Percentiles rank a stretch among this genome's conserved stretches.
Evolutionary conservation across 345 rosid genomes (phyloP).

Genomic region (Gossypium rotundifolium): DNA sequence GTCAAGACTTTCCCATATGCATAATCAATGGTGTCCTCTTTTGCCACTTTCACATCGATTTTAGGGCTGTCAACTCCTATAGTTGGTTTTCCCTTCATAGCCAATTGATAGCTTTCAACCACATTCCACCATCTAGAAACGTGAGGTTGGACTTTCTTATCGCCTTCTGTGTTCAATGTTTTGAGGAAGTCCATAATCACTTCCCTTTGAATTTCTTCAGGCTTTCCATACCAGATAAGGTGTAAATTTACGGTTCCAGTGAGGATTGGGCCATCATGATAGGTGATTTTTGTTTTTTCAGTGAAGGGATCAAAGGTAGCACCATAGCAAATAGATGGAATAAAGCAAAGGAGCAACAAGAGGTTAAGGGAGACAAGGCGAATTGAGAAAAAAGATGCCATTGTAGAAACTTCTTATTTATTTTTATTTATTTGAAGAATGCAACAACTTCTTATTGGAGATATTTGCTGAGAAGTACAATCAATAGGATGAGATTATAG

Average conservation of each 20-base stretch:
- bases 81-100: too few species aligned
- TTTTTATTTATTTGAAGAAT: too few species aligned
- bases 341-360: neutral
- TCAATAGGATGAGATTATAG: too few species aligned
- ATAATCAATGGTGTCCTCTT: conserved; percentile 25
- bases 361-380: neutral
- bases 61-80: neutral
- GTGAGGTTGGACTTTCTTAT: conserved; percentile 22
- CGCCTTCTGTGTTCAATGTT: conserved; percentile 22
- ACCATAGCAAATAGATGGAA: neutral
- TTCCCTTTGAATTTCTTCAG: conserved; percentile 16
- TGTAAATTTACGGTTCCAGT: conserved; percentile 27
- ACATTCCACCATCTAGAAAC: conserved; percentile 36
- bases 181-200: conserved; percentile 28
- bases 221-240: conserved; percentile 35
- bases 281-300: neutral
- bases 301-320: neutral
- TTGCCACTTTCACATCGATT: conserved; percentile 29
- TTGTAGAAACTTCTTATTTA: neutral
- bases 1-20: conserved; percentile 40
- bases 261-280: conserved; percentile 6
- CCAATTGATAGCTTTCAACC: conserved; percentile 37
- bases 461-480: too few species aligned
- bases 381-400: neutral
- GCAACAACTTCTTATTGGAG: too few species aligned